phyloP scores from a whole-genome alignment of 768 basidiomycete genomes.

The Hemileccinum rubropunctum region DNA sequence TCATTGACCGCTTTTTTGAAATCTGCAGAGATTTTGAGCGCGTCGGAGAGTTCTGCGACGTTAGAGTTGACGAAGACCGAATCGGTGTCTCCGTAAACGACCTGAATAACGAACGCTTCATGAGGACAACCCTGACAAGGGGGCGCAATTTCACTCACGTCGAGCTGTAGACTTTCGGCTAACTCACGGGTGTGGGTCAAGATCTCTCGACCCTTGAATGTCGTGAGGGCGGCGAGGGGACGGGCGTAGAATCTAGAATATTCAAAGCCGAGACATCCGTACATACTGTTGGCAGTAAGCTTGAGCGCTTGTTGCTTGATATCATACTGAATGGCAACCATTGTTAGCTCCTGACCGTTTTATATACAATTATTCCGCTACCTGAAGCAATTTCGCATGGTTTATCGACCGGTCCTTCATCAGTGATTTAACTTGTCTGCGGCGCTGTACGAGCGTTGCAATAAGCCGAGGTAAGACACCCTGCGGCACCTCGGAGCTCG shows the following conservation, averaged over 20 bases:
- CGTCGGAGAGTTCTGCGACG: conserved; percentile 82
- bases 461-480: conserved; percentile 97
- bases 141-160: conserved; percentile 52
- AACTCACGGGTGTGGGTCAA: conserved; percentile 89
- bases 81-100: conserved; percentile 98
- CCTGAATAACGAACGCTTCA: conserved; percentile 46
- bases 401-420: conserved; percentile 87
- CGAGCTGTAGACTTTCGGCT: conserved; percentile 85
- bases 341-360: not conserved
- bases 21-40: conserved; percentile 84
- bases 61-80: conserved; percentile 99
- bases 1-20: conserved; percentile 98
- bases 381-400: conserved; percentile 80
- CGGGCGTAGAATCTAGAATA: conserved; percentile 96
- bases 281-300: conserved; percentile 99
- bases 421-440: conserved; percentile 84
- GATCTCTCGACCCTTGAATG: conserved; percentile 97
- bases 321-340: conserved; percentile 62
- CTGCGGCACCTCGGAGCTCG: conserved; percentile 62
- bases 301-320: conserved; percentile 97
- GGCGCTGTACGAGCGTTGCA: conserved; percentile 89
- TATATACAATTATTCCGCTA: conserved; percentile 28
- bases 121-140: not conserved
- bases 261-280: conserved; percentile 97
- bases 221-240: conserved; percentile 95